phyloP scores from a whole-genome alignment of 2,329 filamentous ascomycete genomes.

The Verruconis gallopava region DNA sequence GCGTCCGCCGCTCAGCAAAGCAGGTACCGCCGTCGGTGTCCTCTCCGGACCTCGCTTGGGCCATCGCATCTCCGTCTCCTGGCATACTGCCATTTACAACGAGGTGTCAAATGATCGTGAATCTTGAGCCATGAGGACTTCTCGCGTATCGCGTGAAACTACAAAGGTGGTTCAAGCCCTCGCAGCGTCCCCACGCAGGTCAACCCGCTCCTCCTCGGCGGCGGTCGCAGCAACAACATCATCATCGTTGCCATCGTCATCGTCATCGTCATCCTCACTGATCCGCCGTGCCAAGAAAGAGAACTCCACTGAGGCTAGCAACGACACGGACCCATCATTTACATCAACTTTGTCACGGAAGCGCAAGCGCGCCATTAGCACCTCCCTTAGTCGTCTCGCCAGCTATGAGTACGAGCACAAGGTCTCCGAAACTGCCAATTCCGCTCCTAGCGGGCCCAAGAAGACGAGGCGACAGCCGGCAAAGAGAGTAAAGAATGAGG shows the following conservation, averaged over 20 bases:
- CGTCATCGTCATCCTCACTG: no score
- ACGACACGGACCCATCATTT: no score
- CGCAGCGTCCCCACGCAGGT: not conserved
- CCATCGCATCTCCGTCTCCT: no score
- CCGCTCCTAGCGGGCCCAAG: not conserved
- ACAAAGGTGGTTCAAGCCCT: slow-evolving; percentile 3
- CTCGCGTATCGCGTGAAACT: slow-evolving; percentile 10
- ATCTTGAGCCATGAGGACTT: slow-evolving; percentile 11
- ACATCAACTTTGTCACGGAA: slow-evolving; percentile 1
- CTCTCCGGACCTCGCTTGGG: no score
- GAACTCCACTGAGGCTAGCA: not conserved
- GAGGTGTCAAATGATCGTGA: no score
- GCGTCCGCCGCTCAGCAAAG: no score
- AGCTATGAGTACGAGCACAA: not conserved
- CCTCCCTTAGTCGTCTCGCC: not conserved
- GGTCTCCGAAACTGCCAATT: not conserved
- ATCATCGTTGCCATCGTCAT: no score
- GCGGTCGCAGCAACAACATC: not conserved
- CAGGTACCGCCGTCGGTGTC: no score
- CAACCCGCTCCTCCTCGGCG: not conserved
- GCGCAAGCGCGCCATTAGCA: slow-evolving; percentile 4
- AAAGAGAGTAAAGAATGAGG: not conserved
- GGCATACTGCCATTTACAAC: no score
- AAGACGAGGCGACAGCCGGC: slow-evolving; percentile 10
- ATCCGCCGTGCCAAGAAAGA: no score